Evolutionary conservation across 345 rosid genomes (phyloP), one percentile per base, ranked within the genome.

Genomic region (Ceriops tagal): DNA sequence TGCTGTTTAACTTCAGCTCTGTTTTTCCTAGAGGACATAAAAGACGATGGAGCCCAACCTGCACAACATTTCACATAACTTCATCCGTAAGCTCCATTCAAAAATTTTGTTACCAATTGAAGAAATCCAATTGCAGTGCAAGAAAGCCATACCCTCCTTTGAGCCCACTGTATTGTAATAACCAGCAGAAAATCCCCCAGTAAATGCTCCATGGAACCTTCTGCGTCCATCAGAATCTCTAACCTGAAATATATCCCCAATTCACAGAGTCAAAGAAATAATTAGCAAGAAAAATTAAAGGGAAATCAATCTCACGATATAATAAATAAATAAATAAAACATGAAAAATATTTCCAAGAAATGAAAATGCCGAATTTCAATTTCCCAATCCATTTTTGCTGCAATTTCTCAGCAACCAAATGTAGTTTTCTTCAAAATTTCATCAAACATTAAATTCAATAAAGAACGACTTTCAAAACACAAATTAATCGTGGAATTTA

Each of bases 161-260:
- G 97, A 86, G 24, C 97, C 97, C 69, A 77, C 96, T 27, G 97
- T 87, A 74, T 95, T 92, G 68, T 86, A 95, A 82, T 88, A 95
- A 63, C 99, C 96, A 81, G 99, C 93, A 71, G 99, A 90, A 72
- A 67, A 95, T 69, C 99, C 99, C 62, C 97, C 99, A 1, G 96
- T 88, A 87, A 89, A 95, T 58, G 99, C 99, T 64, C 99, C 99
- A 79, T 95, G 97, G 77, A 95, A 90, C 76, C 96, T 90, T 80
- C 97, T 87, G 51, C 97, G 78, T 52, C 99, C 97, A 84, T 92
- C 99, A 83, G 92, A 97, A 79, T 95, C 99, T 72, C 78, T 88
- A 71, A 90, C 99, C 99, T 95, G 80, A 76, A 61, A 47, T 8
- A 6, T 16, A 76, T 58, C 71, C 58, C 60, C 16, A 39, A 60